Base-by-base conservation (phyloP, 2,329 filamentous ascomycete species). In the Ramichloridium luteum region DNA sequence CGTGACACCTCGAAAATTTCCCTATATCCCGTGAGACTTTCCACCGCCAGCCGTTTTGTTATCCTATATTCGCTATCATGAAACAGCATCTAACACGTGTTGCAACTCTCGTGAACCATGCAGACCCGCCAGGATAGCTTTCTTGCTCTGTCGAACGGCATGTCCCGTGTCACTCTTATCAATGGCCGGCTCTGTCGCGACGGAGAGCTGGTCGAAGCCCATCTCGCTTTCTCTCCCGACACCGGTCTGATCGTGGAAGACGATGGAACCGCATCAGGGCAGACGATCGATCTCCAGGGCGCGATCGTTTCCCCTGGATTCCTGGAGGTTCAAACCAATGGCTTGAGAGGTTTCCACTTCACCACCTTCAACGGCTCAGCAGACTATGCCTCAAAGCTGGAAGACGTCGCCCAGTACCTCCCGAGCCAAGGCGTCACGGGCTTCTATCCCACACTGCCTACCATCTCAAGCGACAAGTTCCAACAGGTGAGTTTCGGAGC, bases 261-360 rank as follows among this genome's bases (percentile, higher is more conserved):
- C 25, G 15, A 13, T 13, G 15, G 15, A 6, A 13, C 12, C 6
- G n/a, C 25, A 27, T n/a, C 27, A 35, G 60, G 58, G 16, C 57
- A 63, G 25, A 55, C 54, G 9, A 47, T 67, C 28, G 66, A 72
- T 43, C 47, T 71, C 8, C 54, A 64, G 23, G 62, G 61, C 25
- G 56, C 51, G 28, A 65, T 72, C 28, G 53, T 72, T 32, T 64
- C 67, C 4, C 68, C 68, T 6, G 69, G 68, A 3, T 69, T 68
- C 41, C 51, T 72, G 13, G 68, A 72, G 37, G 48, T 72, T 4
- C 68, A 72, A 37, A 70, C 64, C 1, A 72, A 72, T 43, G 64
- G 65, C 31, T 51, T 62, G 29, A 58, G 61, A 46, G 66, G 65
- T 2, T 69, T 70, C 31, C 67, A 71, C 42, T 72, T 70, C 36